These are phyloP conservation scores for Xylaria acuta DNA, from an alignment of 495 filamentous ascomycete genomes.

Conservation along the genomic window DNA sequence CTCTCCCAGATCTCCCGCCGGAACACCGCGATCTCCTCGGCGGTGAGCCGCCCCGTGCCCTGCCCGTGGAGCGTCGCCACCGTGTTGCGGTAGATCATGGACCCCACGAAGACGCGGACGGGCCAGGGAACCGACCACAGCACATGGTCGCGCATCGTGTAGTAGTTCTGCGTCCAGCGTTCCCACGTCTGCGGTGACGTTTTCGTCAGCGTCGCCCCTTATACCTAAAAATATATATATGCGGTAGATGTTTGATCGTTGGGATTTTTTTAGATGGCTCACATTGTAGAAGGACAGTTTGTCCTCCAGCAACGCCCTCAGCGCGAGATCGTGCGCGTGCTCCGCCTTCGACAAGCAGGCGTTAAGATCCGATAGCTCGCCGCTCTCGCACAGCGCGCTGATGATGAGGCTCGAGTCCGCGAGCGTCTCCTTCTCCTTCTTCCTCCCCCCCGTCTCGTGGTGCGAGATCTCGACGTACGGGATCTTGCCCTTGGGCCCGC, in stretches of 20 bases:
- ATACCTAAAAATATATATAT: too few species aligned
- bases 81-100: slow-evolving; percentile 53
- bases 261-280: too few species aligned
- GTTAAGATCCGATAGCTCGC: slow-evolving; percentile 57
- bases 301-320: slow-evolving; percentile 65
- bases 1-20: slow-evolving; percentile 60
- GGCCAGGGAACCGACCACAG: slow-evolving; percentile 58
- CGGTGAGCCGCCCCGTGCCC: slow-evolving; percentile 57
- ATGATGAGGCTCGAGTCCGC: slow-evolving; percentile 64
- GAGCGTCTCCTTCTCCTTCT: slow-evolving; percentile 22
- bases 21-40: slow-evolving; percentile 54
- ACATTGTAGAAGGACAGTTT: slow-evolving; percentile 58
- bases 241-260: too few species aligned
- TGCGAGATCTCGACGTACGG: slow-evolving; percentile 56
- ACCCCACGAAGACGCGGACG: slow-evolving; percentile 60
- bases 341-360: slow-evolving; percentile 40
- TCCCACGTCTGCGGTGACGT: slow-evolving; percentile 43
- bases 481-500: slow-evolving; percentile 64
- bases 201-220: not conserved
- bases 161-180: slow-evolving; percentile 67
- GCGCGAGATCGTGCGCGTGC: slow-evolving; percentile 55
- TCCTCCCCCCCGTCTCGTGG: too few species aligned
- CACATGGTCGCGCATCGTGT: slow-evolving; percentile 61
- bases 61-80: slow-evolving; percentile 57
- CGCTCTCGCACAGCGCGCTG: slow-evolving; percentile 48